Base-by-base conservation (phyloP, 2,329 filamentous ascomycete genomes). In the Diplodia mutila region DNA sequence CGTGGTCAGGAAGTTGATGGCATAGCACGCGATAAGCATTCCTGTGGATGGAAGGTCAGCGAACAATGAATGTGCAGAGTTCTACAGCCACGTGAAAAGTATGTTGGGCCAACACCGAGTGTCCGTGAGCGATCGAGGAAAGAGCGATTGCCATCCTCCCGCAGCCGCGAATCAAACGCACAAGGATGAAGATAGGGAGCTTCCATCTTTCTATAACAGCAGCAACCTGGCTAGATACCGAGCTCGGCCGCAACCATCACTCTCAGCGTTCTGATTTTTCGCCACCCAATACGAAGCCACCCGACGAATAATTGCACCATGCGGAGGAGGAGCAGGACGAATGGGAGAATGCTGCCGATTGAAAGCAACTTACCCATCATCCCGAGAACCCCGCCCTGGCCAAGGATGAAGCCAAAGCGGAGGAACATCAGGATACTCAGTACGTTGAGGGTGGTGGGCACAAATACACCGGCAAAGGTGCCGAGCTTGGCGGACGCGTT, bases 401-500 rank as follows among this genome's bases (percentile, higher is more conserved):
- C 93, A 25, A 96, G 83, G 67, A 97, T 91, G 73, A 93, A 89
- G 25, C 93, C 92, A 77, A 97, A 97, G 25, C 93, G 88, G 73
- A 97, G 83, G 80, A 97, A 97, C 92, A 97, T 96, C 69, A 97
- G 85, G 78, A 97, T 96, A 73, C 91, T 94, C 71, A 96, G 81
- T 51, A 97, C 93, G 78, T 95, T 97, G 71, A 96, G 83, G 69
- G 90, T 94, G n/a, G 93, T 93, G 1, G 93, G 93, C 18, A 97
- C 91, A 77, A 93, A 97, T 57, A 96, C 80, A 18, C 79, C 78
- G 48, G 79, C 76, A 71, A 93, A 88, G 9, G 88, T 89, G 46
- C 91, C 91, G 67, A 96, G 84, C 80, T 95, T 95, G 72, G 77
- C 77, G 12, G 59, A 18, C 2, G 42, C 27, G 42, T 51, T n/a